phyloP scores from a whole-genome alignment of 1,284 basidiomycete genomes.

The Tilletia caries region DNA sequence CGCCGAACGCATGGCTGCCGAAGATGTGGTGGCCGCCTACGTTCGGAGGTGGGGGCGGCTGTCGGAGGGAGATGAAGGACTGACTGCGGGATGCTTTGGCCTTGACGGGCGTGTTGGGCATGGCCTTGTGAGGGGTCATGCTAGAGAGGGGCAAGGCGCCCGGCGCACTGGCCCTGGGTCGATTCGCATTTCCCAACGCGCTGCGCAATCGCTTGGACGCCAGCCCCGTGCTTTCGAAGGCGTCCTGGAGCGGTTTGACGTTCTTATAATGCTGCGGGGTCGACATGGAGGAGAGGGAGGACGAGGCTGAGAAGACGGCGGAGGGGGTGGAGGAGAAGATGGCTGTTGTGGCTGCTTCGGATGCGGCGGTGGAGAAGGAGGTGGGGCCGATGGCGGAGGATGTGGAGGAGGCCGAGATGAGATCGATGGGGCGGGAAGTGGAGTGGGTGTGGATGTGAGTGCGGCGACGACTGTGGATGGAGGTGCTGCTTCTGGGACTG shows the following conservation, averaged over 20 bases:
- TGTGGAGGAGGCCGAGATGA: neutral
- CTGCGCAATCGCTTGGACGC: constrained; percentile 46
- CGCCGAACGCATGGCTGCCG: constrained; percentile 18
- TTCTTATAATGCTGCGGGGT: constrained; percentile 56
- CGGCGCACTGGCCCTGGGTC: neutral
- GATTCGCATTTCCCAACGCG: constrained; percentile 1
- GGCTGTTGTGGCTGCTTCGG: neutral
- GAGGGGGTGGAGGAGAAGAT: constrained; percentile 5
- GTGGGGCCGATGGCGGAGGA: neutral
- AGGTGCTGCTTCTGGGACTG: neutral
- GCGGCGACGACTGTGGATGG: neutral
- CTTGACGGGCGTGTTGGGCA: constrained; percentile 57
- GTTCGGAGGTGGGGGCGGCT: constrained; percentile 21
- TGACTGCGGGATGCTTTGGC: constrained; percentile 14
- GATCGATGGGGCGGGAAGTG: neutral
- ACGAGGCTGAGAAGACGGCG: constrained; percentile 8
- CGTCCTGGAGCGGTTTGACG: constrained; percentile 55
- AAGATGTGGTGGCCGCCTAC: no score
- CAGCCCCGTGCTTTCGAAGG: constrained; percentile 56
- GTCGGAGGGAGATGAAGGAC: constrained; percentile 23
- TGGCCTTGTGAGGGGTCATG: constrained; percentile 21
- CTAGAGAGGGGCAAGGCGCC: neutral
- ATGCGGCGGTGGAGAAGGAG: neutral
- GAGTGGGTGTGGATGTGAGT: neutral
- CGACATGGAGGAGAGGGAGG: constrained; percentile 9